Percentiles rank a stretch among this genome's conserved stretches.
Conservation (phyloP, 1,284 basidiomycete species). For the Erythrobasidium hasegawianum region DNA sequence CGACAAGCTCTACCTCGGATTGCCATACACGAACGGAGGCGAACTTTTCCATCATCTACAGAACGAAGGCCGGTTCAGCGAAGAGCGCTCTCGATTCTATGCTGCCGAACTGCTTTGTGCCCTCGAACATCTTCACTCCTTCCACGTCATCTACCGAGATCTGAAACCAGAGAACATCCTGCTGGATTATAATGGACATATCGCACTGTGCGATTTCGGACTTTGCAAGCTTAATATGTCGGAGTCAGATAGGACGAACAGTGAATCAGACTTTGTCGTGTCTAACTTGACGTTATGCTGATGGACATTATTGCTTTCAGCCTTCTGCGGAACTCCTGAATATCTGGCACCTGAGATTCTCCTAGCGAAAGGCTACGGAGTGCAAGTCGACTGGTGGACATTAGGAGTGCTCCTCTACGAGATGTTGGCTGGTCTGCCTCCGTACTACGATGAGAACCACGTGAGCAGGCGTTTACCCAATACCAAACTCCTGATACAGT, state of each 20-base stretch:
- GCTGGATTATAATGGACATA: constrained; percentile 94
- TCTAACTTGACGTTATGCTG: too few species aligned
- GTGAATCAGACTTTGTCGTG: too few species aligned
- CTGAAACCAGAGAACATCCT: constrained; percentile 61
- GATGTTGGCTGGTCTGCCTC: constrained; percentile 97
- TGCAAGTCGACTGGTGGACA: constrained; percentile 99
- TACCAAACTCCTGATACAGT: too few species aligned
- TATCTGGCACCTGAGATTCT: constrained; percentile 89
- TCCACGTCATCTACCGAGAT: constrained; percentile 91
- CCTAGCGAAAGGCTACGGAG: constrained; percentile 95
- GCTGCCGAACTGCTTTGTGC: constrained; percentile 92
- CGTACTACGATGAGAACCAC: constrained; percentile 92
- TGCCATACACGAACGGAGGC: constrained; percentile 97
- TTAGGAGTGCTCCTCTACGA: constrained; percentile 95
- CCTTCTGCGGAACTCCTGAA: constrained; percentile 99
- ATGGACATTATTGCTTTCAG: constrained; percentile 54
- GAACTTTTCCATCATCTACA: constrained; percentile 98
- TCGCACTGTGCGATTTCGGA: constrained; percentile 96
- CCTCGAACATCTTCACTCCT: constrained; percentile 91
- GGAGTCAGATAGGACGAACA: constrained; percentile 95
- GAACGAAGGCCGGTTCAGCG: constrained; percentile 92
- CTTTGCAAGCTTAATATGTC: constrained; percentile 99
- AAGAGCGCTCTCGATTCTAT: constrained; percentile 89
- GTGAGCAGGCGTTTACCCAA: too few species aligned
- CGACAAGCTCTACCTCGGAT: constrained; percentile 94